Evolutionary conservation across 2,329 filamentous ascomycete genomes (phyloP).

Genomic region (Aspergillus sp.): DNA sequence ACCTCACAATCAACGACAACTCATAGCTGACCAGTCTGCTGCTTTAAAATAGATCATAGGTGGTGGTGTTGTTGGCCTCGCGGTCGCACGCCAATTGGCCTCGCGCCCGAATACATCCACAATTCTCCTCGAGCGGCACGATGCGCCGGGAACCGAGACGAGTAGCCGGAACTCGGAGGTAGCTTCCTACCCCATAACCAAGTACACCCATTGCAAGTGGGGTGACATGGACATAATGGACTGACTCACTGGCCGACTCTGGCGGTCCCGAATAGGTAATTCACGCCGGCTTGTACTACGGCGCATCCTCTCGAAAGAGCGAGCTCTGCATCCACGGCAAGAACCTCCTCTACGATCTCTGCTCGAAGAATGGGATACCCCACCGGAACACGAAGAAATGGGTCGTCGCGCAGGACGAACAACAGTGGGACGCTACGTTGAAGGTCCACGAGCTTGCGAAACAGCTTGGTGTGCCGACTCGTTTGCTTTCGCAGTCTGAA

Average conservation of each 20-base stretch:
- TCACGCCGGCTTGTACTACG: slow-evolving; percentile 93
- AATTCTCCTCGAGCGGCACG: slow-evolving; percentile 78
- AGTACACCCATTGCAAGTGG: not conserved
- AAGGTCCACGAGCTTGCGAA: slow-evolving; percentile 56
- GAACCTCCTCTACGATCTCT: slow-evolving; percentile 75
- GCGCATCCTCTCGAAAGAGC: slow-evolving; percentile 73
- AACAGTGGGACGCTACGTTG: slow-evolving; percentile 62
- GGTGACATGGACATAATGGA: not conserved
- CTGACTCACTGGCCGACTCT: not conserved
- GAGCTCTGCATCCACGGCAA: slow-evolving; percentile 76
- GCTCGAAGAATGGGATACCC: slow-evolving; percentile 64
- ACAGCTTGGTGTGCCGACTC: slow-evolving; percentile 64
- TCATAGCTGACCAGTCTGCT: not conserved
- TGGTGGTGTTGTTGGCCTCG: slow-evolving; percentile 74
- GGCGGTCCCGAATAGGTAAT: slow-evolving; percentile 63
- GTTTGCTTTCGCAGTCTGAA: slow-evolving; percentile 66
- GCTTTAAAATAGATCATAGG: slow-evolving; percentile 56
- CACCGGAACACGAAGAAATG: slow-evolving; percentile 83
- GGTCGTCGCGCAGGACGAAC: slow-evolving; percentile 82
- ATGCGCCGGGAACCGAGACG: slow-evolving; percentile 76
- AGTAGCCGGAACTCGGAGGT: slow-evolving; percentile 87
- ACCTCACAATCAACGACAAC: not conserved
- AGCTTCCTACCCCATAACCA: slow-evolving; percentile 5
- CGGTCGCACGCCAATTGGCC: slow-evolving; percentile 72
- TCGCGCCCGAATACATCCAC: slow-evolving; percentile 61